phyloP scores from a whole-genome alignment of 2,329 filamentous ascomycete genomes.

The Thielaviopsis ethacetica region DNA sequence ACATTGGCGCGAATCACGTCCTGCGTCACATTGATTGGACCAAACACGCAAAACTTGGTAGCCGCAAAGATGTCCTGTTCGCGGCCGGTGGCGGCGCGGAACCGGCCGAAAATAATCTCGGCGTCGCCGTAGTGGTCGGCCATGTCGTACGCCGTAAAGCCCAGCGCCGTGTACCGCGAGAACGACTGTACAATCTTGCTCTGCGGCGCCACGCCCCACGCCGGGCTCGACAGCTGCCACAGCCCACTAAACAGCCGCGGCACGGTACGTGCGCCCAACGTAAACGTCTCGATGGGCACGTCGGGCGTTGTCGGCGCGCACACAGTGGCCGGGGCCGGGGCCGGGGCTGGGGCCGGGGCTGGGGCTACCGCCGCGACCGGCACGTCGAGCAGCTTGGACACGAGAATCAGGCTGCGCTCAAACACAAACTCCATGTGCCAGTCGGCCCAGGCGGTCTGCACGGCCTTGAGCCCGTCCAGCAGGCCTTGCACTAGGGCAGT shows the following conservation, averaged over 20 bases:
- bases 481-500: not conserved
- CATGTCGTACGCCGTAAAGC: conserved; percentile 28
- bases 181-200: conserved; percentile 14
- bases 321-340: not conserved
- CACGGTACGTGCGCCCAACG: conserved; percentile 13
- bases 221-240: conserved; percentile 19
- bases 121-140: conserved; percentile 38
- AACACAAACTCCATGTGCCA: conserved; percentile 8
- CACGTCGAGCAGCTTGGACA: conserved; percentile 6
- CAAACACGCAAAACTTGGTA: conserved; percentile 20
- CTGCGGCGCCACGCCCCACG: conserved; percentile 16
- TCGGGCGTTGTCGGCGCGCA: too few species aligned
- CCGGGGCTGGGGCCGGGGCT: not conserved
- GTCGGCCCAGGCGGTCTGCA: not conserved
- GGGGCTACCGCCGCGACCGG: not conserved
- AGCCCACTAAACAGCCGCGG: conserved; percentile 19
- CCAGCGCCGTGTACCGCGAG: conserved; percentile 12
- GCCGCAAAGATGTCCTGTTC: conserved; percentile 14
- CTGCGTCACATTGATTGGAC: conserved; percentile 14
- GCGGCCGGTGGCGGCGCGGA: not conserved
- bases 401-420: conserved; percentile 7
- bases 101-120: conserved; percentile 27
- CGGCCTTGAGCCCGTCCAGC: not conserved
- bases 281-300: conserved; percentile 14
- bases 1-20: conserved; percentile 14